These are phyloP conservation scores for Emergomyces pasteurianus DNA, from an alignment of 2,329 filamentous ascomycete species.

Conservation along the genomic window DNA sequence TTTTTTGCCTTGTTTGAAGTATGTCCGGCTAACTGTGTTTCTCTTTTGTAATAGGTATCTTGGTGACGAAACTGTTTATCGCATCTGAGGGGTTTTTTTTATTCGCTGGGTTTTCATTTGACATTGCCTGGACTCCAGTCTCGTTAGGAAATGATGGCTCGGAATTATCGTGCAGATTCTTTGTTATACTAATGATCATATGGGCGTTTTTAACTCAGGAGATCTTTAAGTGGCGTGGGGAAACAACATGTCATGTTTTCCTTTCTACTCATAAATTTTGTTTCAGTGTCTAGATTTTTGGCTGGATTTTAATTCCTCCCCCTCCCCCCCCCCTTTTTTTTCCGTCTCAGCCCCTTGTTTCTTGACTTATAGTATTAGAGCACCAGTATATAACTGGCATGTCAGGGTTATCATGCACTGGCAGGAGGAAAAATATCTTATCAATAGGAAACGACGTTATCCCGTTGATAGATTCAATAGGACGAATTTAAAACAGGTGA, in stretches of 20 bases:
- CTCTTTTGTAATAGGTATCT: conserved; percentile 26
- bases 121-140: not conserved
- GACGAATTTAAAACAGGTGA: no score
- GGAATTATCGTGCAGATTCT: no score
- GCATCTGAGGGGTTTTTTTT: conserved; percentile 44
- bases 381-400: not conserved
- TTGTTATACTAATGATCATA: not conserved
- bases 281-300: not conserved
- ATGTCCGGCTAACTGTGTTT: conserved; percentile 5
- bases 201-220: not conserved
- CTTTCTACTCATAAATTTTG: not conserved
- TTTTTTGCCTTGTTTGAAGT: conserved; percentile 14
- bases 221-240: not conserved
- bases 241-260: not conserved
- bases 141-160: not conserved
- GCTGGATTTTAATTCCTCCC: not conserved
- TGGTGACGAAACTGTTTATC: conserved; percentile 54
- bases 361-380: not conserved
- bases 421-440: not conserved
- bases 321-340: no score
- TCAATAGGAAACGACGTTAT: not conserved
- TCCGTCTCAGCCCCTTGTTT: no score
- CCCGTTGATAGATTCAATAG: not conserved
- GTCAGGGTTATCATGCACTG: not conserved
- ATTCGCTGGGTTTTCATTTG: no score